phyloP scores from a whole-genome alignment of 202 grass and related monocot genomes.

The Sporobolus alterniflorus region DNA sequence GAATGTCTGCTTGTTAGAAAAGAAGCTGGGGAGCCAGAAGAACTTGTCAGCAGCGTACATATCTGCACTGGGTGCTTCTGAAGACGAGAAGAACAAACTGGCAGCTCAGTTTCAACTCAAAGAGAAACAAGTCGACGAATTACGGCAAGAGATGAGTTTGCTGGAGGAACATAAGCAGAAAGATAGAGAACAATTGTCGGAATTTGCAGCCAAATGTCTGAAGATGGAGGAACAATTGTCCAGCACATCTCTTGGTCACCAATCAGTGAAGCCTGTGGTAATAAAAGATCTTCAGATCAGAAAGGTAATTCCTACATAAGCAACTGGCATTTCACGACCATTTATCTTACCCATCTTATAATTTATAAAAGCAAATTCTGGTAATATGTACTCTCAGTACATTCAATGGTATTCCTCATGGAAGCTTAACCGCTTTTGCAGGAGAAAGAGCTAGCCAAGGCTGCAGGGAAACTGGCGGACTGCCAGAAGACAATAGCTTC shows the following conservation, averaged over 20 bases:
- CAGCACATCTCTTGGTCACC: constrained; percentile 26
- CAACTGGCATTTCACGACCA: not conserved
- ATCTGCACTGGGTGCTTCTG: constrained; percentile 63
- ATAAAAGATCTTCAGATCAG: constrained; percentile 49
- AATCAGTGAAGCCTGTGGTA: constrained; percentile 37
- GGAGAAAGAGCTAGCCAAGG: constrained; percentile 63
- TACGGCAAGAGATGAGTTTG: constrained; percentile 26
- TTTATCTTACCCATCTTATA: constrained; percentile 1
- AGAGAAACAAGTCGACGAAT: constrained; percentile 53
- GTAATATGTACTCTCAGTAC: not conserved
- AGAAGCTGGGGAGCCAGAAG: constrained; percentile 65
- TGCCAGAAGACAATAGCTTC: constrained; percentile 92
- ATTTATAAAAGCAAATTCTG: not conserved
- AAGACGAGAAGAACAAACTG: constrained; percentile 69
- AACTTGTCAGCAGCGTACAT: constrained; percentile 64
- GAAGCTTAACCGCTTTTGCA: constrained; percentile 29
- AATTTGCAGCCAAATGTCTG: constrained; percentile 48
- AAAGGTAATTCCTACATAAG: constrained; percentile 54
- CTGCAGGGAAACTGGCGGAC: constrained; percentile 73
- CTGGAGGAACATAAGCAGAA: constrained; percentile 52
- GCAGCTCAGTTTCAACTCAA: constrained; percentile 36
- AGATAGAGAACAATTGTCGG: constrained; percentile 36
- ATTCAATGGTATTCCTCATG: constrained; percentile 14
- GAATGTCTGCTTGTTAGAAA: constrained; percentile 45
- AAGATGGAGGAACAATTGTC: constrained; percentile 48